Percentiles rank a stretch among this genome's conserved stretches.
phyloP scores from a whole-genome alignment of 257 asterid species.

The Solanum tacnaense region DNA sequence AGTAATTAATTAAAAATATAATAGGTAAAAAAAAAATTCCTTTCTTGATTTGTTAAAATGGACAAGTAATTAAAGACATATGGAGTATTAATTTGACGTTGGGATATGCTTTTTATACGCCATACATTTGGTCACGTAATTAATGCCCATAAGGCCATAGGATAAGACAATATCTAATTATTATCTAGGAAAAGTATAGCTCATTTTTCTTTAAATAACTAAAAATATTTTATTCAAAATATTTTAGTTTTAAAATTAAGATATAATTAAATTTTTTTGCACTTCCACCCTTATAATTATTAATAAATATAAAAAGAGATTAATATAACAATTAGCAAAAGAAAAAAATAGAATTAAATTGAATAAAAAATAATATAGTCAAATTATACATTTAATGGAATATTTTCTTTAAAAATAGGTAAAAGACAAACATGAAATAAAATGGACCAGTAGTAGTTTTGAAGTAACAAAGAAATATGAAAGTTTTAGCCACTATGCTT shows the following conservation, averaged over 20 bases:
- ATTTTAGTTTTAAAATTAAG: not conserved
- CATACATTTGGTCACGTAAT: slow-evolving; percentile 3
- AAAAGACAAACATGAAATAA: not conserved
- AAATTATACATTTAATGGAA: not conserved
- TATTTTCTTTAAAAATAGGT: not conserved
- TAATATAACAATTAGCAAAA: not conserved
- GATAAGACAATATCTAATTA: not conserved
- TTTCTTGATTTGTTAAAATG: no score
- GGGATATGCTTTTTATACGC: not conserved
- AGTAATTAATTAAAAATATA: no score
- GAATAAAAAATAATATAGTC: not conserved
- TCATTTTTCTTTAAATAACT: not conserved
- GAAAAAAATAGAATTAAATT: not conserved
- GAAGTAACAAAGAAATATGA: not conserved
- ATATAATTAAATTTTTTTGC: not conserved
- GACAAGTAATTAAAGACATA: no score
- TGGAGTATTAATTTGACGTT: not conserved
- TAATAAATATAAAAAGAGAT: not conserved
- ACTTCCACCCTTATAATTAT: not conserved
- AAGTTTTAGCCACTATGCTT: not conserved
- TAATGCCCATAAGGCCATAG: slow-evolving; percentile 8
- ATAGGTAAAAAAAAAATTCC: no score
- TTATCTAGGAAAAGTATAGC: not conserved
- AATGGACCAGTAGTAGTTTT: not conserved
- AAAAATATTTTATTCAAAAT: not conserved